Evolutionary conservation across 106 monocot species (phyloP).

Genomic region (Dendrobium chrysotoxum): DNA sequence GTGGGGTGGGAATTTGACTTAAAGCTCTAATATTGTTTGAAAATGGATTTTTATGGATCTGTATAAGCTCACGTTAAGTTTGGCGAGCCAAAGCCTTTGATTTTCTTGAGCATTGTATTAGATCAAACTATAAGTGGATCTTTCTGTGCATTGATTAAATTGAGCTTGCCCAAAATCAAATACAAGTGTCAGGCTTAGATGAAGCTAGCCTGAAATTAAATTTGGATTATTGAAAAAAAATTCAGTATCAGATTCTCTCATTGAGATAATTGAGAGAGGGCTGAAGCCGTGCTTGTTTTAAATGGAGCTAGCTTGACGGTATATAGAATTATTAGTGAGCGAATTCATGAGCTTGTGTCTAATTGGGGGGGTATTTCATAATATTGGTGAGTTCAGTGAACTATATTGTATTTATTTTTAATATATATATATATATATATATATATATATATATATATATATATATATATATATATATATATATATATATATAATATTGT

Average conservation of each 20-base stretch:
- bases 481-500: neutral
- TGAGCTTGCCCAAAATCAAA: neutral
- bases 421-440: neutral
- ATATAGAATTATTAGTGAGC: slow-evolving; percentile 1
- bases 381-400: neutral
- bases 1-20: too few species aligned
- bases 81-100: neutral
- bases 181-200: neutral
- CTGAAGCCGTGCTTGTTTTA: neutral
- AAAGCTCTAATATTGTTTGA: too few species aligned
- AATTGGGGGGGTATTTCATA: neutral
- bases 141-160: neutral
- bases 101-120: neutral
- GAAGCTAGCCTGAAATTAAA: neutral
- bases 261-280: neutral
- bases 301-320: neutral
- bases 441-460: neutral
- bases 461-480: neutral
- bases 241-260: neutral
- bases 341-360: neutral
- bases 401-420: neutral
- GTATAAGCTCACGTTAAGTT: neutral
- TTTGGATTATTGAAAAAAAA: neutral
- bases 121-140: neutral
- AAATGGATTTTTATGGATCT: neutral